Conservation (phyloP, 2,329 filamentous ascomycete species). For the Paracamarosporium sp. region DNA sequence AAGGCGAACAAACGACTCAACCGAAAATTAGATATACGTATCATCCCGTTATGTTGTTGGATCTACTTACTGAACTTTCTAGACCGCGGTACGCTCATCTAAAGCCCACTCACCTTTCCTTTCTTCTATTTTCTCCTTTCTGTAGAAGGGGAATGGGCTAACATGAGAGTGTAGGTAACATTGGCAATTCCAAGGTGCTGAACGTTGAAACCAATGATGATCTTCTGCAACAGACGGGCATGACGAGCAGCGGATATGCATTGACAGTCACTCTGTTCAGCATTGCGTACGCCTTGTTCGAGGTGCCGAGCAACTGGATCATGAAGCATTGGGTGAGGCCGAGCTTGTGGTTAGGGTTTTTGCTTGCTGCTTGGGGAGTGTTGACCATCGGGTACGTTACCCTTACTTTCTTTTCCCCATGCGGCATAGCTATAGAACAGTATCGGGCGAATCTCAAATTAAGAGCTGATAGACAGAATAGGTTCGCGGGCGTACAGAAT, state of each 20-base stretch:
- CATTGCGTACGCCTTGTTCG: slow-evolving; percentile 46
- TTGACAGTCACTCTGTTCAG: slow-evolving; percentile 40
- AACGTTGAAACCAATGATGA: slow-evolving; percentile 46
- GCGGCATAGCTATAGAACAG: too few species aligned
- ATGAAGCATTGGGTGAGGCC: slow-evolving; percentile 62
- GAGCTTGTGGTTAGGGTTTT: slow-evolving; percentile 31
- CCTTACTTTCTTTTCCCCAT: too few species aligned
- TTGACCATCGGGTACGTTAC: slow-evolving; percentile 46
- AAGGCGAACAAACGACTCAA: slow-evolving; percentile 10
- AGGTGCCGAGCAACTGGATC: slow-evolving; percentile 63
- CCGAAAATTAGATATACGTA: slow-evolving; percentile 12
- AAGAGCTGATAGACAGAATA: neutral
- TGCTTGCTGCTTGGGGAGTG: slow-evolving; percentile 54
- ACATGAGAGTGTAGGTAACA: slow-evolving; percentile 21
- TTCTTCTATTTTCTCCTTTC: too few species aligned
- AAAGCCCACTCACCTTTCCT: too few species aligned
- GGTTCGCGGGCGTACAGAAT: slow-evolving; percentile 47
- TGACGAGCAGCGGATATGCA: slow-evolving; percentile 40
- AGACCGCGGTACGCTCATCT: slow-evolving; percentile 25
- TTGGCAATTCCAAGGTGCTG: slow-evolving; percentile 50
- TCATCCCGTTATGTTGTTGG: slow-evolving; percentile 18
- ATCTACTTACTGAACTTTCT: slow-evolving; percentile 44
- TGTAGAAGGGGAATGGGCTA: neutral
- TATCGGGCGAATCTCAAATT: neutral
- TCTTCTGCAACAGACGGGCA: slow-evolving; percentile 42